Evolutionary conservation across 768 basidiomycete species (phyloP).

Genomic region (Hemileccinum rubropunctum): DNA sequence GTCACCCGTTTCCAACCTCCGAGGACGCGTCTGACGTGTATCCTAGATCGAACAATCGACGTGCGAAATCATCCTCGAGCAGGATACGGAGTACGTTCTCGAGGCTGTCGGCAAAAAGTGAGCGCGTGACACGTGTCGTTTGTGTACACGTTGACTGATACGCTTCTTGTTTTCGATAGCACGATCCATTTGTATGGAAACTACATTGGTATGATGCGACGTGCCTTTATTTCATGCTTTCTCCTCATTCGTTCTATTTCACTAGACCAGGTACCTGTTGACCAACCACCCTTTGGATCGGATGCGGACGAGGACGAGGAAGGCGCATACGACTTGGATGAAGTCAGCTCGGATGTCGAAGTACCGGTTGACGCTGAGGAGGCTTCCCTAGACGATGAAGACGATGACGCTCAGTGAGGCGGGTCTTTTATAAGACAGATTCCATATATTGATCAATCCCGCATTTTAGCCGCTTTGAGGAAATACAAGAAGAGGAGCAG

Average conservation of each 20-base stretch:
- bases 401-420: slow-evolving; percentile 42
- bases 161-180: slow-evolving; percentile 34
- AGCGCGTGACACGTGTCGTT: slow-evolving; percentile 12
- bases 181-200: slow-evolving; percentile 80
- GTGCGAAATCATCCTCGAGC: slow-evolving; percentile 68
- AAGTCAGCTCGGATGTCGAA: slow-evolving; percentile 83
- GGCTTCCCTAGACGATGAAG: slow-evolving; percentile 50
- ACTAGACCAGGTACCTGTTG: slow-evolving; percentile 51
- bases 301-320: slow-evolving; percentile 56
- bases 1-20: neutral
- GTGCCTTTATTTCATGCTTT: neutral
- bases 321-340: slow-evolving; percentile 57
- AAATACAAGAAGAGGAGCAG: slow-evolving; percentile 43
- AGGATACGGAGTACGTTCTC: slow-evolving; percentile 63
- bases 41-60: slow-evolving; percentile 72
- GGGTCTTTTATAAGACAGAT: neutral
- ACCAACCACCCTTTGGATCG: slow-evolving; percentile 48
- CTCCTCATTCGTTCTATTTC: neutral
- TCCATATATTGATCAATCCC: neutral
- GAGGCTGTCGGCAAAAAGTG: slow-evolving; percentile 83
- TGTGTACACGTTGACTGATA: slow-evolving; percentile 4
- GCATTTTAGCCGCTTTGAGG: slow-evolving; percentile 62
- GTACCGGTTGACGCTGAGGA: slow-evolving; percentile 67
- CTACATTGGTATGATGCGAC: slow-evolving; percentile 59
- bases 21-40: slow-evolving; percentile 9